Base-by-base conservation (phyloP, 2,329 filamentous ascomycete genomes). In the Phialemoniopsis sp. region DNA sequence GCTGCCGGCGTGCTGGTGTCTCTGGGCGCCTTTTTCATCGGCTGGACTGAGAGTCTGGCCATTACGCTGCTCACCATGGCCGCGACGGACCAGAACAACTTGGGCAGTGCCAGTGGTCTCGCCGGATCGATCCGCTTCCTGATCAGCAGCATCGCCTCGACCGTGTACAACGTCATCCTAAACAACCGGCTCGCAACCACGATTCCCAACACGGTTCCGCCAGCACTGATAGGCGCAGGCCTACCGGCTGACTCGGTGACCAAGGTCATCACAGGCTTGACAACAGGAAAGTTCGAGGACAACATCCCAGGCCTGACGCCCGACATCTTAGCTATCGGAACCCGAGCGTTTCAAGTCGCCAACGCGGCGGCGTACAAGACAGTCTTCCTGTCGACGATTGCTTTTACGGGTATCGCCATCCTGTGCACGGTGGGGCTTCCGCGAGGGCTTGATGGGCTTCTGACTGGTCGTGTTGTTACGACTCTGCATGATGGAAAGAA, bases 121-220 rank as follows among this genome's bases (percentile, higher is more conserved):
- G 58, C 58, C 4, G 60, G 60, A 7, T 59, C 54, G 14, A 60
- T 65, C 38, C 56, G 60, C 9, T 60, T 59, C 42, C 52, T 58
- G 34, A 58, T 62, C 37, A 56, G 50, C 29, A 52, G 48, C 36
- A 56, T 64, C 28, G 55, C 57, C 5, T 46, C 54, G 13, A 59
- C 60, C 2, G 48, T 64, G 14, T 64, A 63, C 46, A 53, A 47
- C 9, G 55, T 56, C 13, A 54, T 60, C 10, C 50, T 64, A 15
- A 55, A 44, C 29, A 61, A 60, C 40, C 55, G 59, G 16, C 49
- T 62, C 17, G 40, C 48, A 2, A 30, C 49, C 8, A 59, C 54
- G n/a, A 52, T 64, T 37, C 48, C 56, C 2, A 49, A 42, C 12
- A 46, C 54, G 13, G 59, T 65, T 2, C 51, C 55, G 2, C 46